phyloP scores from a whole-genome alignment of 2,329 filamentous ascomycete species.

The Cytospora mali region DNA sequence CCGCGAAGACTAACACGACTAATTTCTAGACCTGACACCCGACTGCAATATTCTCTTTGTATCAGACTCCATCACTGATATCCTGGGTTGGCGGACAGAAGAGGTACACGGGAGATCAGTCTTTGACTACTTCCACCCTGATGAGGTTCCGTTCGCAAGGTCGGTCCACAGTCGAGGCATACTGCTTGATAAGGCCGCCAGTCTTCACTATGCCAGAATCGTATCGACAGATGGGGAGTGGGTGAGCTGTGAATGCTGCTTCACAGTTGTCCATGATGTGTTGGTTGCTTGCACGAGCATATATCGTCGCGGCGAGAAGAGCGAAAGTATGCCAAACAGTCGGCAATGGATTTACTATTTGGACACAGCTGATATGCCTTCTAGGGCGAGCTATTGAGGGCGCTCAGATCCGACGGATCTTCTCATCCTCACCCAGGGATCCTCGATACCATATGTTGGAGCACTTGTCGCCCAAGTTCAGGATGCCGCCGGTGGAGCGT shows the following conservation, averaged over 20 bases:
- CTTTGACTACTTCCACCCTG: constrained; percentile 85
- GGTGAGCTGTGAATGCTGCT: constrained; percentile 85
- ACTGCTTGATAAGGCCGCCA: constrained; percentile 79
- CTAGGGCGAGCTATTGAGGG: constrained; percentile 76
- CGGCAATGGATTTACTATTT: too few species aligned
- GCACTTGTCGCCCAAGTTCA: constrained; percentile 81
- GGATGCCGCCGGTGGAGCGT: constrained; percentile 62
- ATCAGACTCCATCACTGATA: constrained; percentile 81
- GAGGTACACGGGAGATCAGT: constrained; percentile 76
- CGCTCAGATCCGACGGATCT: constrained; percentile 75
- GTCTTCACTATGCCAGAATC: constrained; percentile 78
- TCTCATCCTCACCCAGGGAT: constrained; percentile 79
- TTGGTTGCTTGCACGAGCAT: constrained; percentile 83
- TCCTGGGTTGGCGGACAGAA: constrained; percentile 76
- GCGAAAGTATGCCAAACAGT: constrained; percentile 65
- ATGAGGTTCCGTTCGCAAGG: constrained; percentile 76
- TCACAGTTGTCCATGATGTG: constrained; percentile 86
- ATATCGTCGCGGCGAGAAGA: constrained; percentile 69
- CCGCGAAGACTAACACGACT: background rate
- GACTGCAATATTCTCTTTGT: constrained; percentile 82
- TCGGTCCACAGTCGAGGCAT: constrained; percentile 73
- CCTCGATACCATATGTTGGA: constrained; percentile 89
- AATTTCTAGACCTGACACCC: constrained; percentile 64
- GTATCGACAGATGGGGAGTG: constrained; percentile 69
- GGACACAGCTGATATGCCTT: constrained; percentile 4